phyloP scores from a whole-genome alignment of 2,329 filamentous ascomycete species.

The Monascus ruber region DNA sequence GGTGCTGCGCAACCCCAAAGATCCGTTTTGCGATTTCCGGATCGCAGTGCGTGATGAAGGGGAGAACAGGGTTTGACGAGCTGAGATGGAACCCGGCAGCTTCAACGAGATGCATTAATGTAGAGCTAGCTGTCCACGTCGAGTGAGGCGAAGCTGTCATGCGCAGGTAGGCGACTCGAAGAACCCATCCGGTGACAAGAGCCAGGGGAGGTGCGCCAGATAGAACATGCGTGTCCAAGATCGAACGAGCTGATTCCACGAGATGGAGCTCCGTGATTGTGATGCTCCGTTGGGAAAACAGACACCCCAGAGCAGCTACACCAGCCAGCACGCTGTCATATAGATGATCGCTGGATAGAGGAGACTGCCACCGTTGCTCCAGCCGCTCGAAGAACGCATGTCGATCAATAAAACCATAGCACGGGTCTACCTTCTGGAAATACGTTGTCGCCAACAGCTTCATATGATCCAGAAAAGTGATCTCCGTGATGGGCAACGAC shows the following conservation, averaged over 20 bases:
- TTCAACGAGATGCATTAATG: conserved; percentile 48
- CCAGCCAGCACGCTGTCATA: conserved; percentile 43
- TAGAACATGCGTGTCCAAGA: conserved; percentile 34
- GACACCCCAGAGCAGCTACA: conserved; percentile 42
- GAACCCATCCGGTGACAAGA: conserved; percentile 35
- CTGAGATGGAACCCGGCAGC: conserved; percentile 32
- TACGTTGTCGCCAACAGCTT: conserved; percentile 35
- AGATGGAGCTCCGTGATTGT: conserved; percentile 35
- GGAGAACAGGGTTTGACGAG: conserved; percentile 2
- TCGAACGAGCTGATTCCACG: conserved; percentile 34
- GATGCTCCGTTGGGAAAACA: conserved; percentile 39
- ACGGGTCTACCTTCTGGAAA: conserved; percentile 42
- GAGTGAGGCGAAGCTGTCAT: conserved; percentile 43
- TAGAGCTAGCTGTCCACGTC: conserved; percentile 45
- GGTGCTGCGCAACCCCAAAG: conserved; percentile 43
- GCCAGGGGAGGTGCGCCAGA: conserved; percentile 18
- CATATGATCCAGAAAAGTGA: conserved; percentile 40
- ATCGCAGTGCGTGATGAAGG: conserved; percentile 5
- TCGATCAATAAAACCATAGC: conserved; percentile 40
- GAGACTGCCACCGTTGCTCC: conserved; percentile 18
- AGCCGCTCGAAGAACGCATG: conserved; percentile 16
- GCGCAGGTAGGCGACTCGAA: conserved; percentile 44
- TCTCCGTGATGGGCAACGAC: conserved; percentile 31
- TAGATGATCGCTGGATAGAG: conserved; percentile 12
- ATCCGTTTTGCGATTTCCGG: conserved; percentile 33